Conservation (phyloP, 768 basidiomycete species). For the Daedaleopsis nitida region DNA sequence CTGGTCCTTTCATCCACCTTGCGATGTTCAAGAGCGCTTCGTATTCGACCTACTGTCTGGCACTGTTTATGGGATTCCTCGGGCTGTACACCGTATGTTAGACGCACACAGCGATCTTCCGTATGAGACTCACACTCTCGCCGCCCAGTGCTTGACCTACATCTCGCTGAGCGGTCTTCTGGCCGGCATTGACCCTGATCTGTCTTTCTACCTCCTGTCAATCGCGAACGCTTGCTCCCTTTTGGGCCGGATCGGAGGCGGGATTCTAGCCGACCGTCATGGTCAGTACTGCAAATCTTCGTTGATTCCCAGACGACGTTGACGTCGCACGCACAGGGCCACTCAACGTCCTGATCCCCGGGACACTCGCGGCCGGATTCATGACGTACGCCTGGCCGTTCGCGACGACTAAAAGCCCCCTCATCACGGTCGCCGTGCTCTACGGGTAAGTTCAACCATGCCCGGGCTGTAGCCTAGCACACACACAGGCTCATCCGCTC, state of each 20-base stretch:
- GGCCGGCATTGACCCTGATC: slow-evolving; percentile 48
- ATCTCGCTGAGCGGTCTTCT: slow-evolving; percentile 57
- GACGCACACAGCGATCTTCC: neutral
- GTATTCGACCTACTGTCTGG: slow-evolving; percentile 59
- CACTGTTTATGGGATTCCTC: slow-evolving; percentile 59
- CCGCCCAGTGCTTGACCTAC: slow-evolving; percentile 43
- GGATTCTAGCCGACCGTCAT: slow-evolving; percentile 51
- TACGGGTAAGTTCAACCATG: slow-evolving; percentile 55
- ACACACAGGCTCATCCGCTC: no score
- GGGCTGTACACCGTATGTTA: slow-evolving; percentile 65
- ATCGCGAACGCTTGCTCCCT: slow-evolving; percentile 69
- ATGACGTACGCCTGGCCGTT: slow-evolving; percentile 77
- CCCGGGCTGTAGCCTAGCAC: no score
- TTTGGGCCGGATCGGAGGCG: slow-evolving; percentile 59
- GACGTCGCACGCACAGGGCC: slow-evolving; percentile 50
- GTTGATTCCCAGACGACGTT: no score
- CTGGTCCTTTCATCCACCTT: slow-evolving; percentile 66
- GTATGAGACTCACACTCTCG: neutral
- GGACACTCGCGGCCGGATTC: slow-evolving; percentile 54
- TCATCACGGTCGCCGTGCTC: slow-evolving; percentile 56
- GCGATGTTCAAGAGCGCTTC: slow-evolving; percentile 50
- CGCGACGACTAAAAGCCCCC: slow-evolving; percentile 41
- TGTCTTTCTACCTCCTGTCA: slow-evolving; percentile 66
- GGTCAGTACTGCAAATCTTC: neutral
- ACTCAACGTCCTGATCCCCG: slow-evolving; percentile 70